Evolutionary conservation across 2,329 filamentous ascomycete species (phyloP), one percentile per base, ranked within the genome.

Genomic region (Epichloe coenophiala): DNA sequence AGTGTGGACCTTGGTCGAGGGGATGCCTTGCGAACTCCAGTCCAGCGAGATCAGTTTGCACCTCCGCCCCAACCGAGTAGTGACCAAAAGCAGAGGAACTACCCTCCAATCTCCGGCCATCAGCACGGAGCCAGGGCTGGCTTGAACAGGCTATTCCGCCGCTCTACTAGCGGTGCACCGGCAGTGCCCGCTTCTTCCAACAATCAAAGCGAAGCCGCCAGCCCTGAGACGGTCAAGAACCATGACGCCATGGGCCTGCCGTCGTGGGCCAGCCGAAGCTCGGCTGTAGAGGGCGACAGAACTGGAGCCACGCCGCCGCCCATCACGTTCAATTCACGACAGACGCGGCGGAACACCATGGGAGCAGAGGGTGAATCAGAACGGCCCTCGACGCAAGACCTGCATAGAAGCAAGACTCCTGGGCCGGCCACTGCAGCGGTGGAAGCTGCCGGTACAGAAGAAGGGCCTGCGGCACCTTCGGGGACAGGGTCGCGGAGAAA

Each of bases 301-400:
- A 61, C 65, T 1, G 71, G 76, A 33, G 73, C 75, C 0, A 80
- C 77, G 7, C 77, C 77, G 3, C 77, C 77, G 4, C 77, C 77
- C 2, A 80, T 80, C 47, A 62, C 73, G 65, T 68, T 76, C 15
- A 74, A 71, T 47, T 64, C 61, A 21, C 65, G 65, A 5, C 62
- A 66, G 4, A 54, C 52, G 23, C 59, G 65, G 21, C 56, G 62
- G 6, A 54, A 58, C 47, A 63, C 64, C 4, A 46, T 55, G 1
- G 61, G 62, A 17, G 52, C 53, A 8, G 55, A 52, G 35, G 46
- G 43, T 5, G 54, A 48, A 35, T 48, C 57, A n/a, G 58, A 60
- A 19, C 48, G 57, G 31, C 52, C 56, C 4, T 27, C 45, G 11
- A 54, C 50, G 45, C 52, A 55, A n/a, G 54, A 53, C 4, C 15